phyloP scores from a whole-genome alignment of 192 early-diverging fungal species.

The Coemansia aciculifera region DNA sequence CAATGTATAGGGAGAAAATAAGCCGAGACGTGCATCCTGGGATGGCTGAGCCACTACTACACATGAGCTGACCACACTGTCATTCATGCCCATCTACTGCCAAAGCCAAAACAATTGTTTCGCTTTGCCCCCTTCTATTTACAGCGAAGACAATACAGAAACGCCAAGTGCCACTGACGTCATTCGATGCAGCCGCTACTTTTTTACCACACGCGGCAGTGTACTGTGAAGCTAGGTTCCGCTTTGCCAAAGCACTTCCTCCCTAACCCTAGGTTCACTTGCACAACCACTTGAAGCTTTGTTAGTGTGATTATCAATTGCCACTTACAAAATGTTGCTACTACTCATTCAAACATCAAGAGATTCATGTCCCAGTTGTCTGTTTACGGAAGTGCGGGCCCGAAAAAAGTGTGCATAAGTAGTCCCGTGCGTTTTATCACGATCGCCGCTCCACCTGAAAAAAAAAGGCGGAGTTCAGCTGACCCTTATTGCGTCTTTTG shows the following conservation, averaged over 20 bases:
- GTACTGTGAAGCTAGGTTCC: too few relatives aligned
- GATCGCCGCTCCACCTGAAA: not conserved
- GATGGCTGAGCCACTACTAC: not conserved
- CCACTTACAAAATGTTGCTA: too few relatives aligned
- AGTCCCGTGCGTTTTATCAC: not conserved
- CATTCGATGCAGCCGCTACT: not conserved
- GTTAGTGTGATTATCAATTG: too few relatives aligned
- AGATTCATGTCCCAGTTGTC: not conserved
- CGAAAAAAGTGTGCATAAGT: not conserved
- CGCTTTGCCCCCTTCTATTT: not conserved
- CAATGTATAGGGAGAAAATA: not conserved
- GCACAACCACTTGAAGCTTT: not conserved
- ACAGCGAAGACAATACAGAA: not conserved
- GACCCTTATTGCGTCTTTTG: not conserved
- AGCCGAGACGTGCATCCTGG: not conserved
- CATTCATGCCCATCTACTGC: not conserved
- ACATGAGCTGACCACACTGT: not conserved
- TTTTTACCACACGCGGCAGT: not conserved
- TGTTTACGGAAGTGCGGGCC: not conserved
- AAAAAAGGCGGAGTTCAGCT: not conserved
- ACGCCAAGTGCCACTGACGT: not conserved
- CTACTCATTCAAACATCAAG: too few relatives aligned
- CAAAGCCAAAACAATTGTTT: constrained; percentile 1
- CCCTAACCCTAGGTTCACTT: not conserved
- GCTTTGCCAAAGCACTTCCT: not conserved